Percentiles rank a stretch among this genome's conserved stretches.
These are phyloP conservation scores for Russula abietina DNA, from an alignment of 768 basidiomycete species.

Conservation along the genomic window DNA sequence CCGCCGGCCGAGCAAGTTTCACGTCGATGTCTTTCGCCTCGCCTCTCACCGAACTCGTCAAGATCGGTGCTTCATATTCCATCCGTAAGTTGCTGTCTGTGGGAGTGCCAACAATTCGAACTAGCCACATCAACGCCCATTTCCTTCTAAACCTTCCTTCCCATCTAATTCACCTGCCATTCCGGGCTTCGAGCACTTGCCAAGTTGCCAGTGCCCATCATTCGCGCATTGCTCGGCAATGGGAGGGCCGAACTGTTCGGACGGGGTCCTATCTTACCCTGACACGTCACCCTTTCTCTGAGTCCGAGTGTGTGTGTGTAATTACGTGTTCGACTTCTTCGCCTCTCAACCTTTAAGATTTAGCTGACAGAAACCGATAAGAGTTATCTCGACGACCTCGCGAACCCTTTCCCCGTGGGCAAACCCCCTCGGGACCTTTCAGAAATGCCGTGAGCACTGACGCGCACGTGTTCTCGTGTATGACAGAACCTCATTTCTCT, in stretches of 20 bases:
- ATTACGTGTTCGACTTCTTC: conserved; percentile 15
- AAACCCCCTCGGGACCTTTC: conserved; percentile 13
- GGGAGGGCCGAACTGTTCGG: conserved; percentile 16
- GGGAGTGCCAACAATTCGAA: background rate
- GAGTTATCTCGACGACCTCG: conserved; percentile 4
- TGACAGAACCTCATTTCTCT: conserved; percentile 17
- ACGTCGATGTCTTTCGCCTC: background rate
- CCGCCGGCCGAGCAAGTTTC: background rate
- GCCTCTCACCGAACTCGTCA: background rate
- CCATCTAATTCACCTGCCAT: background rate
- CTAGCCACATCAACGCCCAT: conserved; percentile 1
- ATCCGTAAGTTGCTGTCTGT: background rate
- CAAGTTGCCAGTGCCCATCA: background rate
- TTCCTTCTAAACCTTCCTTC: background rate
- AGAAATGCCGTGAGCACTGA: conserved; percentile 7
- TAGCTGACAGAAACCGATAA: background rate
- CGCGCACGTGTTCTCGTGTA: conserved; percentile 11
- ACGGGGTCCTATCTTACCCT: conserved; percentile 3
- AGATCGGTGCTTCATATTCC: background rate
- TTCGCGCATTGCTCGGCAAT: background rate
- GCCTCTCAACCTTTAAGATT: conserved; percentile 18
- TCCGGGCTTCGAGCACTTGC: background rate
- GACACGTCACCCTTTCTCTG: conserved; percentile 10
- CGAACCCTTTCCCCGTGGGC: conserved; percentile 4
- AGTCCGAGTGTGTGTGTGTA: background rate